phyloP scores from a whole-genome alignment of 345 rosid species.

The Excoecaria cochinchinensis region DNA sequence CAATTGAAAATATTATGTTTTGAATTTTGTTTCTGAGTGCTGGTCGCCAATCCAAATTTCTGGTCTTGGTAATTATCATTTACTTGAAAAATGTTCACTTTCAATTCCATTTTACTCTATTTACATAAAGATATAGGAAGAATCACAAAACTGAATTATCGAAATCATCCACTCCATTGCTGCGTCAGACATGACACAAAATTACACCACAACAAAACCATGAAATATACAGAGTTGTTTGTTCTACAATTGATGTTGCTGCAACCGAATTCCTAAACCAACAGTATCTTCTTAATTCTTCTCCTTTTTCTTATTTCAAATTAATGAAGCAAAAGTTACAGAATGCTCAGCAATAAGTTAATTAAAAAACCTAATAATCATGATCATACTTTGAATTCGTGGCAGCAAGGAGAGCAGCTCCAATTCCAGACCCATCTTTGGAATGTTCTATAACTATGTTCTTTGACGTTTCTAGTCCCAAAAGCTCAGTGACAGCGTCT shows the following conservation, averaged over 20 bases:
- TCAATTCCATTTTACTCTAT: no score
- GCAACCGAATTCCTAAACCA: background rate
- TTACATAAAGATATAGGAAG: no score
- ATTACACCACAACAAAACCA: background rate
- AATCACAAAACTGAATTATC: no score
- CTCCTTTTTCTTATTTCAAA: constrained; percentile 11
- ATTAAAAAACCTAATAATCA: constrained; percentile 21
- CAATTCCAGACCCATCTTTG: constrained; percentile 85
- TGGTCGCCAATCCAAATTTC: no score
- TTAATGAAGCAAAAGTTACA: background rate
- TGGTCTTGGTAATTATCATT: no score
- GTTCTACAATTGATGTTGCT: constrained; percentile 8
- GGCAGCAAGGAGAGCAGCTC: constrained; percentile 88
- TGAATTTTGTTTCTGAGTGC: no score
- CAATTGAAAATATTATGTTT: no score
- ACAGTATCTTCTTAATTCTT: background rate
- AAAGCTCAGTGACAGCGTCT: constrained; percentile 62
- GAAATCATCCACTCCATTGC: background rate
- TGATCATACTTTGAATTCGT: constrained; percentile 63
- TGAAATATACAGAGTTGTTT: constrained; percentile 8
- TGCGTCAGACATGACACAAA: background rate
- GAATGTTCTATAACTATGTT: constrained; percentile 62
- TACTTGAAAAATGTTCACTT: no score
- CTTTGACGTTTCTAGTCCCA: constrained; percentile 51
- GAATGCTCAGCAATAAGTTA: no score